Evolutionary conservation across 106 monocot genomes (phyloP).

Genomic region (Dioscorea alata): DNA sequence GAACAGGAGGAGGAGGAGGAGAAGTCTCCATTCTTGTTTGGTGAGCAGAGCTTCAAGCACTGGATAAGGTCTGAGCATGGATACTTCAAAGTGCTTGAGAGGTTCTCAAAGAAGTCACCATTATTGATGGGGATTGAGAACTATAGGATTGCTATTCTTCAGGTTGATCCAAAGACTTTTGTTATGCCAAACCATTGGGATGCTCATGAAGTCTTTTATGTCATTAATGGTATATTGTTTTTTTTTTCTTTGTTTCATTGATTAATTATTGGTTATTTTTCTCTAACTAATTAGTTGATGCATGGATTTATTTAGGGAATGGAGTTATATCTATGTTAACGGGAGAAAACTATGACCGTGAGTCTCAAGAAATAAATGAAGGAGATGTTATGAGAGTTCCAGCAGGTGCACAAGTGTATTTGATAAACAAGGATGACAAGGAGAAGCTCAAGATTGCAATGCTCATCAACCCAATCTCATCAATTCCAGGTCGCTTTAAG

Average conservation of each 20-base stretch:
- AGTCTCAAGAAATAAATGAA: conserved; percentile 6
- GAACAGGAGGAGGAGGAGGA: neutral
- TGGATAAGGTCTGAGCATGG: conserved; percentile 18
- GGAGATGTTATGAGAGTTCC: conserved; percentile 26
- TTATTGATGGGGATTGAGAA: conserved; percentile 20
- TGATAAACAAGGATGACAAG: conserved; percentile 16
- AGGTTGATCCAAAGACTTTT: conserved; percentile 21
- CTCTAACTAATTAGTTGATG: no score
- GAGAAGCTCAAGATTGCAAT: conserved; percentile 16
- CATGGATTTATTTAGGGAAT: conserved; percentile 13
- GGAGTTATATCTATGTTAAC: conserved; percentile 11
- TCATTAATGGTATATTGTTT: neutral
- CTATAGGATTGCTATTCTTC: conserved; percentile 16
- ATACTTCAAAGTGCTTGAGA: conserved; percentile 8
- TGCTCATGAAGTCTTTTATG: conserved; percentile 20
- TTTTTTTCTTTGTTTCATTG: neutral
- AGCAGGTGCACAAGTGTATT: conserved; percentile 15
- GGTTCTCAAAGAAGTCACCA: conserved; percentile 19
- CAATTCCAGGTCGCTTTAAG: conserved; percentile 17
- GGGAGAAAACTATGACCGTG: conserved; percentile 14
- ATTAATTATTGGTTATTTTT: neutral
- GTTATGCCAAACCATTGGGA: conserved; percentile 25
- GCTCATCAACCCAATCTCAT: conserved; percentile 15
- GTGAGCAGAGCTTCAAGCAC: conserved; percentile 15
- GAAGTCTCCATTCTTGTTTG: conserved; percentile 7